Evolutionary conservation across 345 rosid genomes (phyloP), one percentile per base, ranked within the genome.

Genomic region (Mallotus nudiflorus): DNA sequence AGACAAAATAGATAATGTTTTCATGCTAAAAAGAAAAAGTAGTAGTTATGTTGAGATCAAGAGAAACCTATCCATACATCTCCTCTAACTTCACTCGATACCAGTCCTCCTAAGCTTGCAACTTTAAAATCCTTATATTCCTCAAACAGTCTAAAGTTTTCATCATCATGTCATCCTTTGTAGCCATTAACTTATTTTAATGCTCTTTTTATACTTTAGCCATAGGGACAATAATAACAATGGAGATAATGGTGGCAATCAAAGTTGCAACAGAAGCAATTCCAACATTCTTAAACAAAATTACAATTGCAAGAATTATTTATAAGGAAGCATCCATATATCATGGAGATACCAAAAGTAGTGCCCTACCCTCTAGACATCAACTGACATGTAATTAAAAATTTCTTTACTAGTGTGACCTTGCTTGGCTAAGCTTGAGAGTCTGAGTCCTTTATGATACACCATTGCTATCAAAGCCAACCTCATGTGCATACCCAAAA

Each of bases 81-180:
- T n/a, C n/a, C n/a, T n/a, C n/a, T n/a, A n/a, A n/a, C n/a, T n/a
- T n/a, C n/a, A n/a, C n/a, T n/a, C n/a, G n/a, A n/a, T n/a, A n/a
- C n/a, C n/a, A n/a, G n/a, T n/a, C n/a, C n/a, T n/a, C n/a, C 98
- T 96, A 93, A 48, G 97, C 98, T 73, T 93, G 97, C 78, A 93
- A 75, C 78, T 93, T 93, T 40, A 93, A 81, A 79, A 93, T 89
- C 83, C 98, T 84, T 97, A 93, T 93, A 82, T 91, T 93, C 87
- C 97, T 84, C n/a, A 91, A 85, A 78, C 96, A 88, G 77, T 91
- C 97, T 0, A 96, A 93, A 39, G 97, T 93, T 82, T 88, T 91
- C 80, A 96, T 89, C 98, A 93, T 93, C 80, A 97, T 87, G 20
- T 91, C 96, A 68, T 93, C 98, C 88, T 91, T 93, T 33, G 97